Conservation (phyloP, 495 filamentous ascomycete genomes). For the Aspergillus incahuasiensis region DNA sequence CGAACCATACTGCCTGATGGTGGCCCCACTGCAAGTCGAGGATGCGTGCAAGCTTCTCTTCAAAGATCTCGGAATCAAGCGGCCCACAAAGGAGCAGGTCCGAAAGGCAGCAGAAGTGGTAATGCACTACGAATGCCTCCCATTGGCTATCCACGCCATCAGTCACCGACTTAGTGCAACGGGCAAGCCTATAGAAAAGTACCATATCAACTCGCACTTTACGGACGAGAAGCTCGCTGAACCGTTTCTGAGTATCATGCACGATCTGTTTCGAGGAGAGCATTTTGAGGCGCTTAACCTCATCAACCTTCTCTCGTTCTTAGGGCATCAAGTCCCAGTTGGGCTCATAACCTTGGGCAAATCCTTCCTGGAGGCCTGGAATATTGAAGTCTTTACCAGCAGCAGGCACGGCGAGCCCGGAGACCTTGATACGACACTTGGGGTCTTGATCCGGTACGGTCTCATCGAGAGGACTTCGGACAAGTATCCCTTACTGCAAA, state of each 20-base stretch:
- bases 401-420: conserved; percentile 47
- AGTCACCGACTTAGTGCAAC: conserved; percentile 70
- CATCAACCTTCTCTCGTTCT: conserved; percentile 70
- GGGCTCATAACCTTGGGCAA: conserved; percentile 67
- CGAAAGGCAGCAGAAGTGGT: conserved; percentile 62
- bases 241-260: conserved; percentile 65
- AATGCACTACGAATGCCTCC: conserved; percentile 63
- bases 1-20: conserved; percentile 66
- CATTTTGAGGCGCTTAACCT: conserved; percentile 63
- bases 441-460: conserved; percentile 63
- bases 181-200: conserved; percentile 63
- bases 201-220: conserved; percentile 61
- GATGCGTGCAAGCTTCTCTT: conserved; percentile 56
- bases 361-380: conserved; percentile 48
- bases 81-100: conserved; percentile 51
- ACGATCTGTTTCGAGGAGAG: conserved; percentile 58
- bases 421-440: conserved; percentile 65
- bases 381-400: conserved; percentile 45
- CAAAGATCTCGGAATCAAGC: conserved; percentile 50
- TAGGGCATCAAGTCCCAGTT: conserved; percentile 69
- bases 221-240: conserved; percentile 63
- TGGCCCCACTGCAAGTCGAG: conserved; percentile 55
- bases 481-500: conserved; percentile 36
- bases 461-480: conserved; percentile 56
- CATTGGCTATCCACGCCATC: conserved; percentile 74